Base-by-base conservation (phyloP, 2,329 filamentous ascomycete genomes). In the Clarireedia sp. region DNA sequence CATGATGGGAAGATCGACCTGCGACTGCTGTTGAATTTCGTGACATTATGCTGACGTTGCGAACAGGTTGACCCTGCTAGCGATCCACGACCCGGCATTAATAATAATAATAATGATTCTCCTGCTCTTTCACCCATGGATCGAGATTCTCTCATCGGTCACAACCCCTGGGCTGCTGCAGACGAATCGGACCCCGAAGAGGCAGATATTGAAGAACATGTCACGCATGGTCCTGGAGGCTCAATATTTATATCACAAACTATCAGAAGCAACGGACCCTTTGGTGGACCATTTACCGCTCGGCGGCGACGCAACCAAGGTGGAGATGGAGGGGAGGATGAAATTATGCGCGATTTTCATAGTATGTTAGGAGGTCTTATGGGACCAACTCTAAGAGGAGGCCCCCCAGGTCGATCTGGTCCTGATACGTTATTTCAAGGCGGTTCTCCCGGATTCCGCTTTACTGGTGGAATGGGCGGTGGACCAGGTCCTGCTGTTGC, bases 131-230 rank as follows among this genome's bases (percentile, higher is more conserved):
- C 46, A 10, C 55, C 58, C 17, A 52, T 64, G 29, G 56, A 33
- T 33, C 29, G 57, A 16, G 54, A 58, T 48, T 14, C 29, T 33
- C 55, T 65, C 14, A 56, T 54, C 17, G 26, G 63, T 33, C 66
- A 67, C 36, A 57, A 67, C 54, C 64, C 66, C n/a, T 68, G 65
- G 65, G 57, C 38, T 38, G 57, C 38, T 37, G 56, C 62, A 47
- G 69, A 72, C 48, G 67, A 72, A 50, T 80, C 79, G 2, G 81
- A 84, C 56, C 79, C 79, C 1, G 80, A 81, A 14, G 80, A 82
- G 62, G 77, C 72, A 24, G 78, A 83, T 62, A 79, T 83, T 57
- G 78, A 82, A 23, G 75, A 82, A 48, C 64, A 65, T 57, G 51
- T 68, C 37, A 60, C 60, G n/a, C 63, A 63, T 54, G 62, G 65